Conservation (phyloP, 179 eudicot genomes). For the Patellifolia procumbens region DNA sequence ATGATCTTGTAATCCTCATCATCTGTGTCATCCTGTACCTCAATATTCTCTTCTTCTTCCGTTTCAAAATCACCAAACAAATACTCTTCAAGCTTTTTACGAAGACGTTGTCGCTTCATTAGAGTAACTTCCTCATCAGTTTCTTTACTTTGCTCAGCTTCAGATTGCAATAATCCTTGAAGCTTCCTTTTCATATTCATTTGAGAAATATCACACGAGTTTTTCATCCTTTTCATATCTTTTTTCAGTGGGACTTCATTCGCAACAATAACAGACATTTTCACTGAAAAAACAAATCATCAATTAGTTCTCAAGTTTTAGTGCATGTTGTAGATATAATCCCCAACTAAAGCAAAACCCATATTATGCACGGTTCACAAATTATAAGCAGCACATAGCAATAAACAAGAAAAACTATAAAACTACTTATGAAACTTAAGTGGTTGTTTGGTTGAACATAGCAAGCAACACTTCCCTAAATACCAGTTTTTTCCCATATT, state of each 20-base stretch:
- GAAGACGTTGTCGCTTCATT: slow-evolving; percentile 20
- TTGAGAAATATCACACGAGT: slow-evolving; percentile 9
- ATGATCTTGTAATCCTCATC: slow-evolving; percentile 31
- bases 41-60: slow-evolving; percentile 11
- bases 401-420: neutral
- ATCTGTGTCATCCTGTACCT: slow-evolving; percentile 14
- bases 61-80: neutral
- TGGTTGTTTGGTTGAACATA: too few relatives aligned
- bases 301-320: too few relatives aligned
- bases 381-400: neutral
- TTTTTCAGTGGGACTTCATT: slow-evolving; percentile 7
- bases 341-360: neutral
- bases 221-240: slow-evolving; percentile 5
- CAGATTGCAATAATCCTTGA: neutral
- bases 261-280: slow-evolving; percentile 31
- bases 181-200: slow-evolving; percentile 22
- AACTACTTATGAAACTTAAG: too few relatives aligned
- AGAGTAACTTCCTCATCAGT: neutral
- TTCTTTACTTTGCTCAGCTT: slow-evolving; percentile 11
- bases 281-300: slow-evolving; percentile 24
- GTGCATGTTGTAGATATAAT: too few relatives aligned
- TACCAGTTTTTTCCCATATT: too few relatives aligned
- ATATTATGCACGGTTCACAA: neutral
- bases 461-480: too few relatives aligned
- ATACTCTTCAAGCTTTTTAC: neutral